phyloP scores from a whole-genome alignment of 345 rosid species.

The Eutrema heterophyllum region DNA sequence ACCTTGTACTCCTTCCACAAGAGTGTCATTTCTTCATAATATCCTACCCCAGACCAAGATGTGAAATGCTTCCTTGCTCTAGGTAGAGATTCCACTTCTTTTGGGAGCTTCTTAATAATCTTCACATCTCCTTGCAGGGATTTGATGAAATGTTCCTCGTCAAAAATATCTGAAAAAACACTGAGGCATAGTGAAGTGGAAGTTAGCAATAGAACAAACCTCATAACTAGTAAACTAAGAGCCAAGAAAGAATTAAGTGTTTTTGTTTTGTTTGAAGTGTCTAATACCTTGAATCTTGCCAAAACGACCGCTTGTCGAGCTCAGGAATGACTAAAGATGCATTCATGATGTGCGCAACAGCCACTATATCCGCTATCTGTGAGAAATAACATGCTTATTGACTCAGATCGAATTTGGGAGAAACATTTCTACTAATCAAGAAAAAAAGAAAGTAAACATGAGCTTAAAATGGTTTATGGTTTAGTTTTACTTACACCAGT shows the following conservation, averaged over 20 bases:
- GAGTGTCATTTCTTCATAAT: constrained; percentile 76
- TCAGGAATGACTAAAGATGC: constrained; percentile 91
- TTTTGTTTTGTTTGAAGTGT: neutral
- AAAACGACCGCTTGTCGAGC: constrained; percentile 81
- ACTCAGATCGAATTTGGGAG: neutral
- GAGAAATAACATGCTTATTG: constrained; percentile 1
- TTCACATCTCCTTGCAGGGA: constrained; percentile 62
- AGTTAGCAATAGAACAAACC: constrained; percentile 12
- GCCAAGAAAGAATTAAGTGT: neutral
- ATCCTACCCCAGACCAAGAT: constrained; percentile 74
- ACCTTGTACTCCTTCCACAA: constrained; percentile 73
- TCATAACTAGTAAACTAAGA: neutral
- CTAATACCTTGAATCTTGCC: constrained; percentile 85
- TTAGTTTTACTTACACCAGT: constrained; percentile 70
- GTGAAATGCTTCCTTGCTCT: constrained; percentile 87
- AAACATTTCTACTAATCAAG: neutral
- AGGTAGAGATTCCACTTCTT: constrained; percentile 62
- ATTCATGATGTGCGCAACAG: constrained; percentile 83
- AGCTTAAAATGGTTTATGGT: neutral
- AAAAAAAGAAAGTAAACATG: neutral
- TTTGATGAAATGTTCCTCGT: constrained; percentile 63
- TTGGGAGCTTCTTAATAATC: constrained; percentile 66
- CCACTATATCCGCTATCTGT: constrained; percentile 92
- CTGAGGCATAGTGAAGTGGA: constrained; percentile 38
- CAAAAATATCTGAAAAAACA: constrained; percentile 75